Conservation (phyloP, 192 early-diverging fungal genomes). For the Backusella tuberculispora region DNA sequence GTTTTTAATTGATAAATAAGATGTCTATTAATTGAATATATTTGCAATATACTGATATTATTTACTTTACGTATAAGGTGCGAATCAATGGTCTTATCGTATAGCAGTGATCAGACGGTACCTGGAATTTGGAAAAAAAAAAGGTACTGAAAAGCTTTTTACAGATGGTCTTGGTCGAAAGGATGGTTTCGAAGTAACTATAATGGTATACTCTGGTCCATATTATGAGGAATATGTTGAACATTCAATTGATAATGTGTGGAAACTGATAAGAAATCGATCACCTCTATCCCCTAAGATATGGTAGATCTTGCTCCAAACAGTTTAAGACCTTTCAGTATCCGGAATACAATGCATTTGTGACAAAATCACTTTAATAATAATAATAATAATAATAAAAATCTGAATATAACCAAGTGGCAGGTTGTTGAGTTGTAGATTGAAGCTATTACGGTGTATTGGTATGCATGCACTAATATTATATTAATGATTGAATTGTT, state of each 20-base stretch:
- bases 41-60: not conserved
- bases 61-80: not conserved
- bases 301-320: not conserved
- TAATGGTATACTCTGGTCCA: not conserved
- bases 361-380: constrained; percentile 5
- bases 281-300: not conserved
- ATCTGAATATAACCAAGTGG: not conserved
- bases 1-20: not conserved
- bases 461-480: not conserved
- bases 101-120: not conserved
- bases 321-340: not conserved
- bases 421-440: not conserved
- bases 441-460: not conserved
- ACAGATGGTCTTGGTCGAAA: not conserved
- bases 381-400: too few species aligned
- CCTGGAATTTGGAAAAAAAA: not conserved
- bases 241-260: not conserved
- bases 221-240: not conserved
- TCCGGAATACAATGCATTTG: not conserved
- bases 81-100: not conserved
- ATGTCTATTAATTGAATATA: not conserved
- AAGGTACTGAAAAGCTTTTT: not conserved
- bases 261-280: not conserved
- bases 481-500: not conserved
- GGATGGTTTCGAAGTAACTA: not conserved